Percentiles rank a stretch among this genome's conserved stretches.
Evolutionary conservation across 371 early-diverging fungal species (phyloP).

Genomic region (Lichtheimia corymbifera): DNA sequence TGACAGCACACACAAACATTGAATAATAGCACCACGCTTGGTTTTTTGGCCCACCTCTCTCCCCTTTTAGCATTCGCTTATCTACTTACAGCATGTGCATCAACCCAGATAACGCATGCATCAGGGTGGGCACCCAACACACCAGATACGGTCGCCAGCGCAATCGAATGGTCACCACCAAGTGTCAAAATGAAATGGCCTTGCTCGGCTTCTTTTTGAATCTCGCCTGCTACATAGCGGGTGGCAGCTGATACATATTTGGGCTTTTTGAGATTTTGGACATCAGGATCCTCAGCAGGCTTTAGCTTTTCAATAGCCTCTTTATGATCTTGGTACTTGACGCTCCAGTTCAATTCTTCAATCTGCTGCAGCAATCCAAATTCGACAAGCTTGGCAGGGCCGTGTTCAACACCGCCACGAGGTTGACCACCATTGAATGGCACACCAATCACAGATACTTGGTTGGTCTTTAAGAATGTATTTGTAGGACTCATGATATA

Average conservation of each 20-base stretch:
- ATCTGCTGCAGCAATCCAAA: constrained; percentile 84
- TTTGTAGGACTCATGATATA: constrained; percentile 11
- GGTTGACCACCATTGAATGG: constrained; percentile 85
- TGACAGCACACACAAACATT: no score
- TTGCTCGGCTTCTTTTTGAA: constrained; percentile 59
- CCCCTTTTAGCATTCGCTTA: no score
- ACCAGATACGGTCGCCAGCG: constrained; percentile 89
- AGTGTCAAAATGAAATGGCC: constrained; percentile 87
- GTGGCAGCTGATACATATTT: constrained; percentile 83
- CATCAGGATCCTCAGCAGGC: constrained; percentile 68
- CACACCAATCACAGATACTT: constrained; percentile 46
- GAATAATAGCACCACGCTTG: no score
- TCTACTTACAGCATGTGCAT: constrained; percentile 90
- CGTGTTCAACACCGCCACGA: constrained; percentile 89
- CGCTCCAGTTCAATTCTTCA: constrained; percentile 77
- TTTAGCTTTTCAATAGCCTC: constrained; percentile 50
- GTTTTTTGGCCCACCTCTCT: no score
- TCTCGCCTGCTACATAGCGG: constrained; percentile 64
- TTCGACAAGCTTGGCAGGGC: constrained; percentile 81
- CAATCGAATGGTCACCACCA: constrained; percentile 96
- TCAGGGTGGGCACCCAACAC: constrained; percentile 78
- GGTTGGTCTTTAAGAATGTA: constrained; percentile 25
- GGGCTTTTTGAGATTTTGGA: constrained; percentile 83
- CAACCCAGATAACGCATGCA: constrained; percentile 94
- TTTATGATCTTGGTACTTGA: constrained; percentile 72